Conservation (phyloP, 1,139 yeast genomes). For the Blastobotrys indianensis region DNA sequence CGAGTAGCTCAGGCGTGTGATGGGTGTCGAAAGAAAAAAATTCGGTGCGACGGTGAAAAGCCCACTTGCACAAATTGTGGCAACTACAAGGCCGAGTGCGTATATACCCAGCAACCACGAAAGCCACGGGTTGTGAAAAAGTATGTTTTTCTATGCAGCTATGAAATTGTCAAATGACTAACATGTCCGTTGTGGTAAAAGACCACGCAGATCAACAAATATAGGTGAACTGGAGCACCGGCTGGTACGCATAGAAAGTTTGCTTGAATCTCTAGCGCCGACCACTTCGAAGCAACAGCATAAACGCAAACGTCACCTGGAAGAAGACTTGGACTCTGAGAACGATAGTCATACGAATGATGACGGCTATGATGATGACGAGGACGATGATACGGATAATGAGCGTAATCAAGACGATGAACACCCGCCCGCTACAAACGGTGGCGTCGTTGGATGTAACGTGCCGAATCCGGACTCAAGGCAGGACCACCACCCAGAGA, state of each 20-base stretch:
- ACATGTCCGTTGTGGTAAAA: background rate
- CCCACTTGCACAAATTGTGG: constrained; percentile 61
- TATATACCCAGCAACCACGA: constrained; percentile 29
- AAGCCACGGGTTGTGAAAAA: constrained; percentile 28
- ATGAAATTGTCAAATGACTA: background rate
- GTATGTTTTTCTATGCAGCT: constrained; percentile 8
- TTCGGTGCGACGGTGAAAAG: constrained; percentile 66
- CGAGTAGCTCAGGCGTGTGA: constrained; percentile 48
- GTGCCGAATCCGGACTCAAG: background rate
- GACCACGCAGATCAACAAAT: constrained; percentile 20
- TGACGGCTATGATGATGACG: constrained; percentile 14
- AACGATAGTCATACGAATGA: constrained; percentile 6
- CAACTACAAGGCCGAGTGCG: constrained; percentile 37
- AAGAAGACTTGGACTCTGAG: constrained; percentile 2
- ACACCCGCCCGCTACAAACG: background rate
- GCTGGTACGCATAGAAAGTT: constrained; percentile 31
- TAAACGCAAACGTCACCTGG: constrained; percentile 2
- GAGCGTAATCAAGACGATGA: background rate
- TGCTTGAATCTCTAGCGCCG: constrained; percentile 22
- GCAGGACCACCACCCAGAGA: background rate
- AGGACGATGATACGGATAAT: constrained; percentile 16
- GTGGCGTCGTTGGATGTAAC: constrained; percentile 5
- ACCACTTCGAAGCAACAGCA: constrained; percentile 9
- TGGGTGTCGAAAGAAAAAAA: constrained; percentile 59
- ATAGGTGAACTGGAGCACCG: constrained; percentile 30